Base-by-base conservation (phyloP, 2,329 filamentous ascomycete genomes). In the Incumbomyces lentus region DNA sequence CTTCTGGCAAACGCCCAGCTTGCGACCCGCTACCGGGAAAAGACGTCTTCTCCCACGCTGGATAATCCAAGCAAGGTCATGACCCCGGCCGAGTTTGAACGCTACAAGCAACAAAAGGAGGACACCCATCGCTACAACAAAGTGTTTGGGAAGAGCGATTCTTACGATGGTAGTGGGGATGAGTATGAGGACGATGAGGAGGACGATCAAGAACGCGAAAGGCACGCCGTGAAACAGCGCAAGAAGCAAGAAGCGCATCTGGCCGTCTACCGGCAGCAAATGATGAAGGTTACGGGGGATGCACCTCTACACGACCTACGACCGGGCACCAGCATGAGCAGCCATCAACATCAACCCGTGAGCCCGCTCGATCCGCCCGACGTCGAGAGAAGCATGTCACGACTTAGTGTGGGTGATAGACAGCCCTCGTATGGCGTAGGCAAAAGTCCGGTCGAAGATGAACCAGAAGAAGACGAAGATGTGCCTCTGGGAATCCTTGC, bases 251-350 rank as follows among this genome's bases (percentile, higher is more conserved):
- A 94, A 64, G 88, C 88, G 11, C 86, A 92, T 62, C 82, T 95
- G 71, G 76, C 86, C 1, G 82, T 94, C 1, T 94, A 94, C 63
- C 79, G 88, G 48, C 88, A 95, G 63, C 85, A 92, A 65, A 95
- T 94, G 88, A 94, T 90, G 84, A 94, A 94, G 66, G 84, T 92
- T 26, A 93, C 87, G 1, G 88, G 88, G 40, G 86, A 90, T 56
- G 66, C 68, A 35, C 63, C 72, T 2, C 76, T 78, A 3, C 79
- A 82, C 1, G 81, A 80, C 52, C 62, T 84, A 16, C 44, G 52
- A 26, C 40, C 54, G 2, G 49, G 40, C 30, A 44, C 19, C 6
- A 48, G 40, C 31, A 30, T 51, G 18, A 40, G 47, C 38, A 37
- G 40, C 8, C 16, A 46, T 35, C 41, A 41, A 29, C 18, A 30